These are phyloP conservation scores for Grosmannia serpens DNA, from an alignment of 2,329 filamentous ascomycete genomes.

Conservation along the genomic window DNA sequence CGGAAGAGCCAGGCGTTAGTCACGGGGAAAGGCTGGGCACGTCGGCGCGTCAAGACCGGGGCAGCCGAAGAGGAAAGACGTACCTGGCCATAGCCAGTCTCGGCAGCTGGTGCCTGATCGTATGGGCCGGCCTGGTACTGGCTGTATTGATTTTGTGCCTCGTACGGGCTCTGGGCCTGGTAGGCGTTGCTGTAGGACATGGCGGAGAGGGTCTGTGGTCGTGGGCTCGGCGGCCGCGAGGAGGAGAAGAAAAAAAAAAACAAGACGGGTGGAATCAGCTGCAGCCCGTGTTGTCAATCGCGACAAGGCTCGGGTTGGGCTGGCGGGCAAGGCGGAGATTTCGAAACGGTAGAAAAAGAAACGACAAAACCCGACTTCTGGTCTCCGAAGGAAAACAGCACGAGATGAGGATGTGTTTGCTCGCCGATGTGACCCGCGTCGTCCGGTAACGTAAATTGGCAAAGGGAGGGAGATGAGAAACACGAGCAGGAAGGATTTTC, in stretches of 20 bases:
- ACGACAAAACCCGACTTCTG: not conserved
- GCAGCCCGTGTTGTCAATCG: not conserved
- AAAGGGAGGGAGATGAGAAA: not conserved
- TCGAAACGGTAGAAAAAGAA: not conserved
- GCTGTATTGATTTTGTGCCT: not conserved
- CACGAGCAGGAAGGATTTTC: not conserved
- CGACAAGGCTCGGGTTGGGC: not conserved
- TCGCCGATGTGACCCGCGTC: not conserved
- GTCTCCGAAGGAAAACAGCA: not conserved
- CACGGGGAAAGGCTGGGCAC: not conserved
- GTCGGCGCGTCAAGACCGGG: not conserved
- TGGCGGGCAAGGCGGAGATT: not conserved
- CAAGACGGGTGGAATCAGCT: not conserved
- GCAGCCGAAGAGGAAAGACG: not conserved
- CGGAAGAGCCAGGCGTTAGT: conserved; percentile 2
- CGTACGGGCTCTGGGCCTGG: not conserved
- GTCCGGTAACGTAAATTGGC: not conserved
- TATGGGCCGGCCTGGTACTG: not conserved
- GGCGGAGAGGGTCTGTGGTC: not conserved
- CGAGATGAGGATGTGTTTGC: not conserved
- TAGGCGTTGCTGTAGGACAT: conserved; percentile 6
- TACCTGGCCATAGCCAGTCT: conserved; percentile 2
- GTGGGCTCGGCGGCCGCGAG: not conserved
- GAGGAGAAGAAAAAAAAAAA: not conserved
- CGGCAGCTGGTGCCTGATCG: not conserved